Percentiles rank a stretch among this genome's conserved stretches.
phyloP scores from a whole-genome alignment of 495 filamentous ascomycete genomes.

The Trichoderma gamsii region DNA sequence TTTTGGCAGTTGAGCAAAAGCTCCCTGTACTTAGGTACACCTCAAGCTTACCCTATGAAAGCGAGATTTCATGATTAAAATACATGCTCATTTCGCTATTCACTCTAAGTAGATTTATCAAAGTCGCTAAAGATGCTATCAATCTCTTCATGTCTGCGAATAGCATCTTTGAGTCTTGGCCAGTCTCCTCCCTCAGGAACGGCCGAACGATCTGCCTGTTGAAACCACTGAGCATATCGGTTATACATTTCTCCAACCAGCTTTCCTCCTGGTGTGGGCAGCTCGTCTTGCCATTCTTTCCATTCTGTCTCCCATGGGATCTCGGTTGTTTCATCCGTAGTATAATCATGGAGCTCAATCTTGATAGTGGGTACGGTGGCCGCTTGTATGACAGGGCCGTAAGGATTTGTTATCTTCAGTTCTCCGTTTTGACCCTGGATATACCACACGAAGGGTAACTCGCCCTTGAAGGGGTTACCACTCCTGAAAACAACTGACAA shows the following conservation, averaged over 20 bases:
- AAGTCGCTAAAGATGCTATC: constrained; percentile 18
- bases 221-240: neutral
- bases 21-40: no score
- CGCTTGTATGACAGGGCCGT: constrained; percentile 31
- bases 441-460: constrained; percentile 45
- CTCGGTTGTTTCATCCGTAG: constrained; percentile 34
- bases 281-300: constrained; percentile 35
- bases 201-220: neutral
- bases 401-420: constrained; percentile 38
- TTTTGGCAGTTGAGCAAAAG: neutral
- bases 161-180: neutral
- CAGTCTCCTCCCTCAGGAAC: neutral
- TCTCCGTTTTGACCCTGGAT: constrained; percentile 53
- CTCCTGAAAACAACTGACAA: constrained; percentile 41
- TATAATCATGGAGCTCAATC: constrained; percentile 42
- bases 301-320: constrained; percentile 34
- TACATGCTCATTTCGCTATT: neutral
- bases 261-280: constrained; percentile 33
- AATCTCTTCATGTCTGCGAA: constrained; percentile 14
- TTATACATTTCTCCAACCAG: constrained; percentile 7
- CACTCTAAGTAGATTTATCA: neutral
- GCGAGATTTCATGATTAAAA: neutral
- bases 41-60: no score
- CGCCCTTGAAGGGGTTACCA: constrained; percentile 43
- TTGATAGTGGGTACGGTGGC: constrained; percentile 27